Conservation (phyloP, 306 rosid genomes). For the Begonia fuchsioides region DNA sequence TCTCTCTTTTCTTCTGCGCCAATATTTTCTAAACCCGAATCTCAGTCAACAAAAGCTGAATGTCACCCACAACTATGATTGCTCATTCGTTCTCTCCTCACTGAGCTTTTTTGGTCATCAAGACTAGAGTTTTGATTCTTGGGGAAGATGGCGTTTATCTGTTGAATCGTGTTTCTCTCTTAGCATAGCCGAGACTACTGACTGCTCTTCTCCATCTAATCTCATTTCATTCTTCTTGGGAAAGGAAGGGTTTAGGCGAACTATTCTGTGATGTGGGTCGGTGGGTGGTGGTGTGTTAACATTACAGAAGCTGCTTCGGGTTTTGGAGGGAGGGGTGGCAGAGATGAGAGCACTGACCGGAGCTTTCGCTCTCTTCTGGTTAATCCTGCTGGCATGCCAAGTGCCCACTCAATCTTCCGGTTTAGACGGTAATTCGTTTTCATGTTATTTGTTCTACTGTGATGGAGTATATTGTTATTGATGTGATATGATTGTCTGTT, state of each 20-base stretch:
- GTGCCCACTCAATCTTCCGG: slow-evolving; percentile 2
- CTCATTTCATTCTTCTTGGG: background rate
- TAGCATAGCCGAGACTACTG: background rate
- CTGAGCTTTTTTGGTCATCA: too few relatives aligned
- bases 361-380: slow-evolving; percentile 3
- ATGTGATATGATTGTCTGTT: too few relatives aligned
- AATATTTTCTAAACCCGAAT: slow-evolving; percentile 4
- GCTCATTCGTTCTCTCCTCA: too few relatives aligned
- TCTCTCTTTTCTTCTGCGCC: background rate
- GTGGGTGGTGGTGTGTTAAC: background rate
- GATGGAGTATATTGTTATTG: too few relatives aligned
- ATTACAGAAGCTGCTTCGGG: slow-evolving; percentile 4
- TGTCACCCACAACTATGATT: too few relatives aligned
- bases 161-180: background rate
- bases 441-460: background rate
- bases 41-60: background rate
- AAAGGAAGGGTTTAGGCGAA: background rate
- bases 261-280: slow-evolving; percentile 12
- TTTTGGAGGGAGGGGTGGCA: slow-evolving; percentile 5
- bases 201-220: background rate
- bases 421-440: slow-evolving; percentile 1
- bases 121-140: background rate
- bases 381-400: background rate
- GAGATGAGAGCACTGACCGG: slow-evolving; percentile 3
- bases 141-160: background rate